Conservation (phyloP, 2,329 filamentous ascomycete genomes). For the Pyrenochaeta sp. region DNA sequence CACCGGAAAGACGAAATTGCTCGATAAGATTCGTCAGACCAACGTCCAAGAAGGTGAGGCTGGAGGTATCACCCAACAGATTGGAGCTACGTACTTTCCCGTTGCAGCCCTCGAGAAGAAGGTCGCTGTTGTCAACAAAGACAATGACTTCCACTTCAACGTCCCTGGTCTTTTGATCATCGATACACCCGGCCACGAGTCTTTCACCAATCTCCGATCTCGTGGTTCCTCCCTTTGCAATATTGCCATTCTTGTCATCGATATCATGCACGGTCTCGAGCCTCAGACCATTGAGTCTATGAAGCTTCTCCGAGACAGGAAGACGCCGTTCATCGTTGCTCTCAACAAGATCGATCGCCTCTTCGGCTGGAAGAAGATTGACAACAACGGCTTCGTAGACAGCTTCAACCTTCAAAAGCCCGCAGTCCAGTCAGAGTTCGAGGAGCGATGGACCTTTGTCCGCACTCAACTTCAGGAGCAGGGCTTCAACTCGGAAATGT, state of each 20-base stretch:
- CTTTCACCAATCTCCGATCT: conserved; percentile 96
- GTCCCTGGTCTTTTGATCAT: conserved; percentile 96
- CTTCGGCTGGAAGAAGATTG: conserved; percentile 98
- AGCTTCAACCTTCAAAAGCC: conserved; percentile 89
- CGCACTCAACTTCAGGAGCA: conserved; percentile 96
- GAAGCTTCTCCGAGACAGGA: conserved; percentile 87
- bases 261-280: conserved; percentile 99
- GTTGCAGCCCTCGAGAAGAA: conserved; percentile 92
- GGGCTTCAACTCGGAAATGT: conserved; percentile 96
- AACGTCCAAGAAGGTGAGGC: conserved; percentile 99
- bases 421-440: conserved; percentile 92
- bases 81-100: conserved; percentile 99
- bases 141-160: conserved; percentile 93
- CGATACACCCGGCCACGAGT: conserved; percentile 99
- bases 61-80: conserved; percentile 99
- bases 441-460: conserved; percentile 85
- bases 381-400: conserved; percentile 98
- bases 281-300: conserved; percentile 98
- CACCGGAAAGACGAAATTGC: conserved; percentile 98
- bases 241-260: conserved; percentile 97
- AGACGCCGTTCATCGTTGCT: conserved; percentile 97
- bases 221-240: conserved; percentile 98
- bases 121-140: conserved; percentile 90
- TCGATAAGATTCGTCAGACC: conserved; percentile 98
- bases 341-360: conserved; percentile 99